Base-by-base conservation (phyloP, 139 green algal genomes). In the Ostreobium quekettii region DNA sequence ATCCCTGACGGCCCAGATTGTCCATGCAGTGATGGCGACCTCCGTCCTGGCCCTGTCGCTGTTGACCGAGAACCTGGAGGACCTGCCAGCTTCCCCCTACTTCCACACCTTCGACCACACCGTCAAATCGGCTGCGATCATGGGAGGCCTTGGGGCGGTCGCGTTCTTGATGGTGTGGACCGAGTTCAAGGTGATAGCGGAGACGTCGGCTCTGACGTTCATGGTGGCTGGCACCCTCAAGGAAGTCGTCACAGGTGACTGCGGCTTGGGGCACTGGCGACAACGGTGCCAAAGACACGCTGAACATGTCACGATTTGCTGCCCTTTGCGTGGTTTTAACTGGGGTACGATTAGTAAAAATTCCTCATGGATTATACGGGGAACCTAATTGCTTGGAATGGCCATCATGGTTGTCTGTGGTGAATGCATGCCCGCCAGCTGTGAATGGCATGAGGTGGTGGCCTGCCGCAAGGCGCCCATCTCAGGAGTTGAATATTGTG, bases 211-310 rank as follows among this genome's bases (percentile, higher is more conserved):
- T 15, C 80, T 97, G 5, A 95, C 90, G 1, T 95, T 97, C 80
- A 96, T 96, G 85, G 86, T 97, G 4, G 89, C 89, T 0, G 89
- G 91, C 8, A 93, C 86, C 1, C 86, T 89, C 64, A 97, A 97
- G 74, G 91, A 97, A 72, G 73, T 95, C 57, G 73, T 95, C 0
- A 82, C 78, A 63, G 73, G 75, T 80, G 39, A 59, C 11, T n/a
- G n/a, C n/a, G n/a, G n/a, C n/a, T n/a, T n/a, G n/a, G n/a, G n/a
- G n/a, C n/a, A n/a, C n/a, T n/a, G n/a, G n/a, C n/a, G n/a, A n/a
- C n/a, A n/a, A n/a, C n/a, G n/a, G n/a, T n/a, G n/a, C n/a, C n/a
- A n/a, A n/a, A n/a, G n/a, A n/a, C n/a, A n/a, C n/a, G n/a, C n/a
- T n/a, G n/a, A n/a, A n/a, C n/a, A n/a, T n/a, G n/a, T n/a, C n/a